Evolutionary conservation across 768 basidiomycete species (phyloP).

Genomic region (Leccinellum albellum): DNA sequence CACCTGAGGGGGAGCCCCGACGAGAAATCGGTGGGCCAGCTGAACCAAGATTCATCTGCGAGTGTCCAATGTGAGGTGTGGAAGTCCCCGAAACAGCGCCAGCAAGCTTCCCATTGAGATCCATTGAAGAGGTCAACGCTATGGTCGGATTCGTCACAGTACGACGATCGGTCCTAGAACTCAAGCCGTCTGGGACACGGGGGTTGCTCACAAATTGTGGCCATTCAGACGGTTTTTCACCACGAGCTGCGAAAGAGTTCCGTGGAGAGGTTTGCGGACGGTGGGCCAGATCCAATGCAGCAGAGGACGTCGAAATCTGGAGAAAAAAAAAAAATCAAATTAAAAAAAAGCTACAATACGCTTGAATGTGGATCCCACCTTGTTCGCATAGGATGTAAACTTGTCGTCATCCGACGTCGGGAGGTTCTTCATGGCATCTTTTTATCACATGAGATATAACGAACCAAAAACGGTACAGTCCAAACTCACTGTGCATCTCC

Average conservation of each 20-base stretch:
- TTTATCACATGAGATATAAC: slow-evolving; percentile 31
- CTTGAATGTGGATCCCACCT: slow-evolving; percentile 42
- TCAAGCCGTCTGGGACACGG: slow-evolving; percentile 57
- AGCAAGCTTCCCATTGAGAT: slow-evolving; percentile 41
- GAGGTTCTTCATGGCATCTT: slow-evolving; percentile 85
- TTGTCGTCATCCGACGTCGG: slow-evolving; percentile 91
- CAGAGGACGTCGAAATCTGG: slow-evolving; percentile 82
- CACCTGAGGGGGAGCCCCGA: slow-evolving; percentile 67
- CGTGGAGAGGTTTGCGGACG: slow-evolving; percentile 78
- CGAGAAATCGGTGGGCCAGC: slow-evolving; percentile 52
- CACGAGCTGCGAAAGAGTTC: slow-evolving; percentile 52
- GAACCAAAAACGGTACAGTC: slow-evolving; percentile 5
- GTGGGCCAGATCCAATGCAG: slow-evolving; percentile 89
- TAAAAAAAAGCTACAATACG: slow-evolving; percentile 5
- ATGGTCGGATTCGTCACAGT: slow-evolving; percentile 73
- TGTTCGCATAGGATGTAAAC: slow-evolving; percentile 60
- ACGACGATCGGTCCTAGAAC: slow-evolving; percentile 59
- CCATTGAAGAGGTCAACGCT: slow-evolving; percentile 56
- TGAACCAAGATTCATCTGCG: slow-evolving; percentile 41
- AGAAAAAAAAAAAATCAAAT: too few species aligned
- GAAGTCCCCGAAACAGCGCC: slow-evolving; percentile 54
- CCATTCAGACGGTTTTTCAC: slow-evolving; percentile 87
- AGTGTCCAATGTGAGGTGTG: slow-evolving; percentile 60
- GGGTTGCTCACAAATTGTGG: slow-evolving; percentile 74
- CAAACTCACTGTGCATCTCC: slow-evolving; percentile 83